Evolutionary conservation across 2,329 filamentous ascomycete genomes (phyloP), one percentile per base, ranked within the genome.

Genomic region (Chaetoscypha palmicola): DNA sequence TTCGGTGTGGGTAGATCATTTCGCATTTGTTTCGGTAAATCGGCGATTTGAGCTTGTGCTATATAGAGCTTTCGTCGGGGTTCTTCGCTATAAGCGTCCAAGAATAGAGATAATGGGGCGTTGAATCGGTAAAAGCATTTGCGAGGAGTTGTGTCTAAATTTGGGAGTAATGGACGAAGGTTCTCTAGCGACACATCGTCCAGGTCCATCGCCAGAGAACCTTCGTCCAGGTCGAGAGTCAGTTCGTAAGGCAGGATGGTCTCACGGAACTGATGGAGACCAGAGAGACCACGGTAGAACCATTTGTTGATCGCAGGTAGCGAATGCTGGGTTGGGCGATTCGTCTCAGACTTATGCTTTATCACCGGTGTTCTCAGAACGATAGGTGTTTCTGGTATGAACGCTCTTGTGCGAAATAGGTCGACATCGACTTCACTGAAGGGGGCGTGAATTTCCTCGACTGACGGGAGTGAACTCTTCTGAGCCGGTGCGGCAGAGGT

Each of bases 1-100:
- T 69, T 61, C 0, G 89, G 90, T 0, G 74, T 73, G 0, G 83
- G 81, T 0, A 95, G 62, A 55, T 94, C 86, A 2, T 70, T 60
- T 43, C 70, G 74, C 1, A 95, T 65, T 1, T 64, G 51, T 0
- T 54, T 40, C 0, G 91, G 89, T 0, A 97, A 73, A 43, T 84
- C 75, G 3, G 70, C 59, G 2, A 96, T 71, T 23, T 83, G 72
- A 11, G 81, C 84, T 65, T 97, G 92, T 0, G 91, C 90, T 41
- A 97, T 81, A 62, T 97, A 97, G 2, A 96, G 69, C n/a, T 70
- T 37, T 12, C 45, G 43, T 14, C 28, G 21, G 31, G 39, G 45
- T 16, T 28, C 12, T 3, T 16, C 8, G 3, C 38, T 23, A 28
- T 37, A 45, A 14, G 51, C 51, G 9, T 51, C 22, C 2, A 62